A percentile compares a stretch with the other conserved stretches of the same genome.
Evolutionary conservation across 345 rosid genomes (phyloP).

Genomic region (Eucalyptus shirleyi): DNA sequence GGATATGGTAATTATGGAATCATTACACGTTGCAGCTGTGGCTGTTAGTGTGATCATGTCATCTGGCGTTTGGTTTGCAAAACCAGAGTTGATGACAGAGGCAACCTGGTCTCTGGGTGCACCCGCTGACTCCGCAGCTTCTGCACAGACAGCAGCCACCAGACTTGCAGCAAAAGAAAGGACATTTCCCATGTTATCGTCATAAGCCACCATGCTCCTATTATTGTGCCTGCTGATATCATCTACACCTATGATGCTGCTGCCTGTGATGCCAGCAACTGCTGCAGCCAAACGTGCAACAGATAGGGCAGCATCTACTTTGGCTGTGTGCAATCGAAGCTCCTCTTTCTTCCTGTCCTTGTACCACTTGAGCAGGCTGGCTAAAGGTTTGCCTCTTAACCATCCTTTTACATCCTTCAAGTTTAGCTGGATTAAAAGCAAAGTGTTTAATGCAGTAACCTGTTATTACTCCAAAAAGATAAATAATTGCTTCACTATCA

Average conservation of each 20-base stretch:
- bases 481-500: background rate
- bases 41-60: conserved; percentile 6
- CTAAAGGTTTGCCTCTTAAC: background rate
- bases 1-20: background rate
- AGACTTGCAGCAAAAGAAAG: conserved; percentile 1
- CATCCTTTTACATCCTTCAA: background rate
- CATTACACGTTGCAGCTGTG: conserved; percentile 4
- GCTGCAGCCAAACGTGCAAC: conserved; percentile 8
- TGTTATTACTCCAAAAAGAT: background rate
- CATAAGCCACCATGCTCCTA: background rate
- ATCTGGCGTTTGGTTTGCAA: background rate
- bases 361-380: background rate
- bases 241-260: background rate
- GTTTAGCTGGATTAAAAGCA: background rate
- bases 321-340: conserved; percentile 2
- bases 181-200: background rate
- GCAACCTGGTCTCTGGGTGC: conserved; percentile 1
- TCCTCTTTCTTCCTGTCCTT: background rate
- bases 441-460: background rate
- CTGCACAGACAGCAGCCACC: conserved; percentile 8
- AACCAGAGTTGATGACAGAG: conserved; percentile 1
- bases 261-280: background rate
- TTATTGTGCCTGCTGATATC: background rate
- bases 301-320: conserved; percentile 3
- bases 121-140: conserved; percentile 2